These are phyloP conservation scores for Pseudonitzschia multistriata DNA, from an alignment of 108 stramenopile genomes.

Conservation along the genomic window DNA sequence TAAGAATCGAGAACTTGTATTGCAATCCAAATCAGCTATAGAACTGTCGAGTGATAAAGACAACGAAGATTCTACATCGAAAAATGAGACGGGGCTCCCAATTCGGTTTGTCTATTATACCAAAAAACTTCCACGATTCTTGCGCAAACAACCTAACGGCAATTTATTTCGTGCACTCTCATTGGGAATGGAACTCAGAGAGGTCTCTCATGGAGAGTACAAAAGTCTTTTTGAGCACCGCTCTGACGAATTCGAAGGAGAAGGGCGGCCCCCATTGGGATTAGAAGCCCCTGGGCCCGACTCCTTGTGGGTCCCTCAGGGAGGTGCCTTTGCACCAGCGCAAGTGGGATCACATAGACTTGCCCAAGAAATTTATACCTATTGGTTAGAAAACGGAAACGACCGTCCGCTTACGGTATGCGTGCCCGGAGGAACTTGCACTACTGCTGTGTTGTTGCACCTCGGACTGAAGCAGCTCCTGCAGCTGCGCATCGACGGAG, in stretches of 20 bases:
- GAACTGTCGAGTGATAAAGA: neutral
- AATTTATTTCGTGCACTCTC: constrained; percentile 77
- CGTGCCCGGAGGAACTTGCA: constrained; percentile 83
- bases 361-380: constrained; percentile 37
- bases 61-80: neutral
- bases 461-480: constrained; percentile 46
- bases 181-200: constrained; percentile 84
- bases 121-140: constrained; percentile 83
- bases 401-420: constrained; percentile 63
- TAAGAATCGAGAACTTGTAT: constrained; percentile 49
- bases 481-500: neutral
- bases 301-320: constrained; percentile 79
- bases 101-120: constrained; percentile 87
- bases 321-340: constrained; percentile 57
- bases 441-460: constrained; percentile 70
- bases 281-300: constrained; percentile 57
- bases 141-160: constrained; percentile 78
- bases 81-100: constrained; percentile 6
- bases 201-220: constrained; percentile 67
- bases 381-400: constrained; percentile 58
- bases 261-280: constrained; percentile 42
- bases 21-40: neutral
- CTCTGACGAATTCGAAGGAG: constrained; percentile 6
- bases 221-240: constrained; percentile 65
- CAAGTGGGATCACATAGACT: constrained; percentile 33